These are phyloP conservation scores for Flaveria sonorensis DNA, from an alignment of 129 eudicot species.

Conservation along the genomic window DNA sequence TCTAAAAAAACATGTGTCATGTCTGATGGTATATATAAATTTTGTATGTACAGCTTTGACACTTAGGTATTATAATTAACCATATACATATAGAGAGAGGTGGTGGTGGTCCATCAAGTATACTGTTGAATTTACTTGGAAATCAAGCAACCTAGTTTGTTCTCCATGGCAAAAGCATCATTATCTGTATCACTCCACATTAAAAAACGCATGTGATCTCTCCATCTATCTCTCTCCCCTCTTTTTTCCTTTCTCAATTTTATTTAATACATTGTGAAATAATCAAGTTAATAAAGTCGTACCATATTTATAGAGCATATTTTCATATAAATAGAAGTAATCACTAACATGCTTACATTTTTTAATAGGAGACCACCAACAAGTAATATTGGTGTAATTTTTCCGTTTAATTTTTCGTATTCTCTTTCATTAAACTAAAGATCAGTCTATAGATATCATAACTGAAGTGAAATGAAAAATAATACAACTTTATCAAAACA, in stretches of 20 bases:
- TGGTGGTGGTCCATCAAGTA: constrained; percentile 86
- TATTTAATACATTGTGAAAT: not conserved
- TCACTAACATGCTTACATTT: not conserved
- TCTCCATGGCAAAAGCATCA: constrained; percentile 53
- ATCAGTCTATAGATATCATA: too few relatives aligned
- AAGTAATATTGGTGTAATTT: not conserved
- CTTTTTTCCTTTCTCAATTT: not conserved
- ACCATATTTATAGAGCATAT: not conserved
- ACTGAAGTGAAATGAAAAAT: too few relatives aligned
- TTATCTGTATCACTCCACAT: constrained; percentile 62
- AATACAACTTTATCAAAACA: too few relatives aligned
- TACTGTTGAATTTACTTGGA: constrained; percentile 76
- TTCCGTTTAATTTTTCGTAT: too few relatives aligned
- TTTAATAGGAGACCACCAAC: not conserved
- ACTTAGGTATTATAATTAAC: too few relatives aligned
- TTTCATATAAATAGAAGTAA: not conserved
- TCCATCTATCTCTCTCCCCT: constrained; percentile 25
- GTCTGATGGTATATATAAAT: too few relatives aligned
- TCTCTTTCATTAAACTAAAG: too few relatives aligned
- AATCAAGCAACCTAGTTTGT: constrained; percentile 63
- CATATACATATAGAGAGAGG: not conserved
- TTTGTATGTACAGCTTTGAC: too few relatives aligned
- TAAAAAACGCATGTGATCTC: constrained; percentile 52
- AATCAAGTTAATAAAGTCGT: not conserved
- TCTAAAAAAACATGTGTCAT: too few relatives aligned